Conservation (phyloP, 352 stramenopile species). For the Phytophthora syringae region DNA sequence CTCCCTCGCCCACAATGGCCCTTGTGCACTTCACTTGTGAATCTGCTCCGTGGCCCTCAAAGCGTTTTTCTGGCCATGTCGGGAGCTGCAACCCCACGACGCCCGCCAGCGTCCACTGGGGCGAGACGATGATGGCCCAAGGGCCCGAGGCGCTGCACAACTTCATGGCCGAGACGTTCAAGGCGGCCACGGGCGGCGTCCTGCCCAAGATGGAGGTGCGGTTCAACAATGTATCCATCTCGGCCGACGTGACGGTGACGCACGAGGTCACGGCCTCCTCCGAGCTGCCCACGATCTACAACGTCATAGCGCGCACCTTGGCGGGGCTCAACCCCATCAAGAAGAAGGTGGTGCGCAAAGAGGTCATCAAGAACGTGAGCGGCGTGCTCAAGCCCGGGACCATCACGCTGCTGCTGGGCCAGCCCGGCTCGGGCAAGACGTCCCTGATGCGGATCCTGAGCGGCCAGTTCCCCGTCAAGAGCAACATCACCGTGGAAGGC, state of each 20-base stretch:
- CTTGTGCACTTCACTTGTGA: conserved; percentile 18
- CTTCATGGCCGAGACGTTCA: conserved; percentile 34
- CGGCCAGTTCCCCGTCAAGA: conserved; percentile 34
- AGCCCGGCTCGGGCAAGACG: conserved; percentile 33
- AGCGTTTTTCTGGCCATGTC: conserved; percentile 1
- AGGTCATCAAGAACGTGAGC: conserved; percentile 37
- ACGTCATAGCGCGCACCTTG: conserved; percentile 36
- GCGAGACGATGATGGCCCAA: conserved; percentile 24
- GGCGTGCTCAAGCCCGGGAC: conserved; percentile 31
- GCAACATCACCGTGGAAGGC: conserved; percentile 29
- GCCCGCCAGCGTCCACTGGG: conserved; percentile 12
- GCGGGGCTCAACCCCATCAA: conserved; percentile 27
- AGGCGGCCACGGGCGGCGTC: conserved; percentile 31
- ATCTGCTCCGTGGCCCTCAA: conserved; percentile 19
- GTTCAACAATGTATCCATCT: conserved; percentile 35
- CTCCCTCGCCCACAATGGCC: not conserved
- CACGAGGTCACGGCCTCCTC: no score
- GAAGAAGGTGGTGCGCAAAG: conserved; percentile 38
- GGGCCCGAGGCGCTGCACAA: conserved; percentile 38
- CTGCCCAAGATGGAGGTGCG: conserved; percentile 43
- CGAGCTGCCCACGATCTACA: conserved; percentile 53
- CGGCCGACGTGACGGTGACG: conserved; percentile 33
- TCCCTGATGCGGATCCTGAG: conserved; percentile 39
- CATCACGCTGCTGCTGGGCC: conserved; percentile 30
- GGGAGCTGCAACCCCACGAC: not conserved